phyloP scores from a whole-genome alignment of 495 filamentous ascomycete genomes.

The Corynascus novoguineensis region DNA sequence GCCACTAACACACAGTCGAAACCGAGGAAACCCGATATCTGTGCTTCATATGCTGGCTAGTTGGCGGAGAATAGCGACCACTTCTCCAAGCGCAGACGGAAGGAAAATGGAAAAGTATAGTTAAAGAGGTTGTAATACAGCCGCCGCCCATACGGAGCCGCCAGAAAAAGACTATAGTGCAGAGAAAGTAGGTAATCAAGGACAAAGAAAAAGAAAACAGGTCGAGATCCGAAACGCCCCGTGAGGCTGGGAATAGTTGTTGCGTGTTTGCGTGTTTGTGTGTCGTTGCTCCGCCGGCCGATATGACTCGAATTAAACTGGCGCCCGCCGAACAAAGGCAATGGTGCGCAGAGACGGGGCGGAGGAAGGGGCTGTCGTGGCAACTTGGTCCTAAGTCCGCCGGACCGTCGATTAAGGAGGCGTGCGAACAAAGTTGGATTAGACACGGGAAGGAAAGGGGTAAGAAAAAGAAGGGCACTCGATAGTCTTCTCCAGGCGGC shows the following conservation, averaged over 20 bases:
- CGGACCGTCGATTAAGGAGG: conserved; percentile 42
- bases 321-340: neutral
- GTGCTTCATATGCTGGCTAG: neutral
- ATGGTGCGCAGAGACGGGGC: neutral
- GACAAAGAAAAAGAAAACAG: neutral
- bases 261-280: too few species aligned
- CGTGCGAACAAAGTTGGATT: conserved; percentile 39
- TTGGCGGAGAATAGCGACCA: neutral
- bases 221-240: conserved; percentile 3
- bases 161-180: conserved; percentile 16
- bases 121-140: conserved; percentile 12
- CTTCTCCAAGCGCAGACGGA: neutral
- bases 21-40: neutral
- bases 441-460: too few species aligned
- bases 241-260: neutral
- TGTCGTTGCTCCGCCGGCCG: neutral
- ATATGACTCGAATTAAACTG: neutral
- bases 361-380: conserved; percentile 43
- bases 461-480: conserved; percentile 30
- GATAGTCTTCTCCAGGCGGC: conserved; percentile 30
- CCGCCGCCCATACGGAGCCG: conserved; percentile 13
- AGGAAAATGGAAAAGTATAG: neutral
- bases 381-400: conserved; percentile 52
- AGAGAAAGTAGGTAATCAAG: conserved; percentile 2
- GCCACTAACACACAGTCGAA: neutral